phyloP scores from a whole-genome alignment of 768 basidiomycete species.

The Lactarius tabidus region DNA sequence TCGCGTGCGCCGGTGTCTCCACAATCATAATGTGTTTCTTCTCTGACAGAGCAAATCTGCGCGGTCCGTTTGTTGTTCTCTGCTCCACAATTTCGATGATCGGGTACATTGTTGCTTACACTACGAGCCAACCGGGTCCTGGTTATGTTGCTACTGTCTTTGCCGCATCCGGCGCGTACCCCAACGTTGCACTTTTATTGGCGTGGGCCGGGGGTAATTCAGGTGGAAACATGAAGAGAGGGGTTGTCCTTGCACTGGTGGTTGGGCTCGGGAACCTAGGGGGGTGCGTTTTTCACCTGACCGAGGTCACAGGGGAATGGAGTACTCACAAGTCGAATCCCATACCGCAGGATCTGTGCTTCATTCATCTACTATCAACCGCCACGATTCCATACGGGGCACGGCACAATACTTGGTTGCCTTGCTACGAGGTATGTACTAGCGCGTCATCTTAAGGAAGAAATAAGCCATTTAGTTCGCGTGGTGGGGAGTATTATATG shows the following conservation, averaged over 20 bases:
- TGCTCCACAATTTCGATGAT: conserved; percentile 42
- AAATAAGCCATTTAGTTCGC: conserved; percentile 5
- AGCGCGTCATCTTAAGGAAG: background rate
- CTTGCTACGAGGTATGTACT: conserved; percentile 28
- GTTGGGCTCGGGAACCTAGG: conserved; percentile 55
- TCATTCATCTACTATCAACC: conserved; percentile 42
- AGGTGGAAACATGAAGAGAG: conserved; percentile 53
- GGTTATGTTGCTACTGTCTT: conserved; percentile 49
- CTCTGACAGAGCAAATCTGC: conserved; percentile 37
- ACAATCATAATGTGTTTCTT: conserved; percentile 32
- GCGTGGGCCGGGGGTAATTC: conserved; percentile 56
- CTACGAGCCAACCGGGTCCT: conserved; percentile 29
- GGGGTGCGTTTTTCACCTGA: conserved; percentile 36
- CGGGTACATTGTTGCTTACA: conserved; percentile 51
- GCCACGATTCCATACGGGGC: conserved; percentile 38
- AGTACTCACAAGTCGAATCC: background rate
- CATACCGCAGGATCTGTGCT: conserved; percentile 36
- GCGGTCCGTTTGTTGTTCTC: conserved; percentile 49
- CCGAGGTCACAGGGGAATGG: background rate
- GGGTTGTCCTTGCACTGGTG: conserved; percentile 49
- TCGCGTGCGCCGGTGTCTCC: conserved; percentile 31
- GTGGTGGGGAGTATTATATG: conserved; percentile 37
- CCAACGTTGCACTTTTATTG: conserved; percentile 45
- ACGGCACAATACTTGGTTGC: conserved; percentile 37
- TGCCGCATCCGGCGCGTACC: conserved; percentile 50